Evolutionary conservation across 331 rosid genomes (phyloP), one percentile per base, ranked within the genome.

Genomic region (Telfairia occidentalis): DNA sequence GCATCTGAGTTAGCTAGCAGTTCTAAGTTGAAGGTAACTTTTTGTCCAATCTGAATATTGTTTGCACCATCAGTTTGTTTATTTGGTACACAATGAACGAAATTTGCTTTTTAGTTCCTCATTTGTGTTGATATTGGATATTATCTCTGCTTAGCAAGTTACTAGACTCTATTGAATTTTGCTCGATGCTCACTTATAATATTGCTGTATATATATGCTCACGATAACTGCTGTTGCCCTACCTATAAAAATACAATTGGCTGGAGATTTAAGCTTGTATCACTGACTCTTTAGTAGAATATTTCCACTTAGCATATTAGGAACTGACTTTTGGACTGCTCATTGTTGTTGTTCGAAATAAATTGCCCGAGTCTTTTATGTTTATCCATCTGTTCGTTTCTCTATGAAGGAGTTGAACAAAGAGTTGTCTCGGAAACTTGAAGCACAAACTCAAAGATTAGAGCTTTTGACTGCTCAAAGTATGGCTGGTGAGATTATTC

Each of bases 381-480:
- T 74, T 28, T 74, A 11, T 55, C 19, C 48, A 35, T 35, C 24
- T 77, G 66, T 19, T 78, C 80, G 74, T 78, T 77, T 54, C 71
- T 80, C 52, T 78, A 72, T 78, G 82, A 67, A 95, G 97, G 99
- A 85, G 81, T 81, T 90, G 80, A 92, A 95, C 87, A 87, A 85
- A 78, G 99, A 95, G 77, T 71, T 95, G 80, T 86, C 97, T 8
- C 83, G 82, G 65, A 92, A 95, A 75, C 96, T 95, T 38, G 97
- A 95, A 85, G 76, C 85, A 77, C 99, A 91, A 87, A 95, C 99
- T 42, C 99, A 92, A 82, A 90, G 97, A 87, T 78, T 95, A 82
- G 99, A 95, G 88, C 89, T 95, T 77, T 85, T 92, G 90, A 88
- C 96, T 54, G 83, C 99, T 79, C 96, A 83, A 89, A 90, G 86